A percentile compares a stretch with the other conserved stretches of the same genome.
Evolutionary conservation across 805 yeast genomes (phyloP).

Genomic region (Komagataella pastoris): DNA sequence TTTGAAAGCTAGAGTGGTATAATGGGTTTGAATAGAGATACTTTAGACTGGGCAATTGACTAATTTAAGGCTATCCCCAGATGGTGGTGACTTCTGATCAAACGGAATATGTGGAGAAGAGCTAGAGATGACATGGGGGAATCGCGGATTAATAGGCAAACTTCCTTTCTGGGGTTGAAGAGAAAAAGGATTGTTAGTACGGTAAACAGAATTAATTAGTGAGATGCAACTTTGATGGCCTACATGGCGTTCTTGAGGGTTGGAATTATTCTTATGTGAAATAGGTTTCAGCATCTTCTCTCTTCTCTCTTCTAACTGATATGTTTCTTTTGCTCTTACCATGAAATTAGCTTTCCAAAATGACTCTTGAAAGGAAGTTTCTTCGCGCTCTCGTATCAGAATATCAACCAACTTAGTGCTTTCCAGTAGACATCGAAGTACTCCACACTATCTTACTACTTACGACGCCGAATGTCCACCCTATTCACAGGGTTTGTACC

Average conservation of each 20-base stretch:
- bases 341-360: too few species aligned
- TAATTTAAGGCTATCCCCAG: not conserved
- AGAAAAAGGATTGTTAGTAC: too few species aligned
- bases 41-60: not conserved
- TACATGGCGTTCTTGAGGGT: too few species aligned
- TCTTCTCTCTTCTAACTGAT: too few species aligned
- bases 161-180: not conserved
- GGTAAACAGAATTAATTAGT: too few species aligned
- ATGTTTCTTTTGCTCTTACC: too few species aligned
- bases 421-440: not conserved
- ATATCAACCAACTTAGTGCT: not conserved
- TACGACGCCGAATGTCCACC: not conserved
- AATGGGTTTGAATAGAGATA: not conserved
- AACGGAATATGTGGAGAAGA: not conserved
- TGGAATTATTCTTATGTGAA: too few species aligned
- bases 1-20: not conserved
- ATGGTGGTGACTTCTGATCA: not conserved
- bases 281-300: too few species aligned
- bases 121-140: not conserved
- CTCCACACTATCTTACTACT: not conserved
- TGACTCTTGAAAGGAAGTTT: too few species aligned
- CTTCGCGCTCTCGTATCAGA: not conserved
- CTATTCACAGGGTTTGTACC: conserved; percentile 56
- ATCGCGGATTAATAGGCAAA: not conserved
- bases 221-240: not conserved